phyloP scores from a whole-genome alignment of 208 protist genomes.

The Leishmania gerbilli region DNA sequence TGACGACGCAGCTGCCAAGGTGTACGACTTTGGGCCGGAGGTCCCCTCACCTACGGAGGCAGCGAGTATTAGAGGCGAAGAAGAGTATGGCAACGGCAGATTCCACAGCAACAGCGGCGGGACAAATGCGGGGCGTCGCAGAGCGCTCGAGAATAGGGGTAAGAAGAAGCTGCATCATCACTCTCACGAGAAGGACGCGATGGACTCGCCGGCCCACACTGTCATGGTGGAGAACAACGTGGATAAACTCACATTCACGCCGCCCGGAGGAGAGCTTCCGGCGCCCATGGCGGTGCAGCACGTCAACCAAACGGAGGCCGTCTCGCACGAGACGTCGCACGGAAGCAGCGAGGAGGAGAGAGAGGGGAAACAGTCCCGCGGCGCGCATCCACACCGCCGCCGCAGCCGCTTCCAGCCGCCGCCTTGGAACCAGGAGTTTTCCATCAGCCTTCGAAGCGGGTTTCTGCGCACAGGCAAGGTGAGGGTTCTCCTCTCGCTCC shows the following conservation, averaged over 20 bases:
- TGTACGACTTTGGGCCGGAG: conserved; percentile 2
- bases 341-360: not conserved
- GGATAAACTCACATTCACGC: conserved; percentile 11
- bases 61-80: not conserved
- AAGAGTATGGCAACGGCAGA: conserved; percentile 2
- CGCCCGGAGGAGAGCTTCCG: conserved; percentile 6
- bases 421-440: conserved; percentile 38
- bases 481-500: conserved; percentile 39
- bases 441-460: conserved; percentile 37
- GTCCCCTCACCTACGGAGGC: not conserved
- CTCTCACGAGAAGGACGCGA: not conserved
- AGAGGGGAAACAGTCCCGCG: not conserved
- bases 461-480: conserved; percentile 38
- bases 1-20: not conserved
- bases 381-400: conserved; percentile 11
- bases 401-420: conserved; percentile 4
- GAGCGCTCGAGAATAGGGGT: not conserved
- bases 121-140: not conserved
- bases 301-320: not conserved
- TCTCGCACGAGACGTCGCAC: conserved; percentile 1
- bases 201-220: not conserved
- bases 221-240: conserved; percentile 21
- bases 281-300: conserved; percentile 1
- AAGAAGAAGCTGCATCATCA: conserved; percentile 6
- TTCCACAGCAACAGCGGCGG: not conserved